These are phyloP conservation scores for Termitomyces sp. DNA, from an alignment of 768 basidiomycete species.

Conservation along the genomic window DNA sequence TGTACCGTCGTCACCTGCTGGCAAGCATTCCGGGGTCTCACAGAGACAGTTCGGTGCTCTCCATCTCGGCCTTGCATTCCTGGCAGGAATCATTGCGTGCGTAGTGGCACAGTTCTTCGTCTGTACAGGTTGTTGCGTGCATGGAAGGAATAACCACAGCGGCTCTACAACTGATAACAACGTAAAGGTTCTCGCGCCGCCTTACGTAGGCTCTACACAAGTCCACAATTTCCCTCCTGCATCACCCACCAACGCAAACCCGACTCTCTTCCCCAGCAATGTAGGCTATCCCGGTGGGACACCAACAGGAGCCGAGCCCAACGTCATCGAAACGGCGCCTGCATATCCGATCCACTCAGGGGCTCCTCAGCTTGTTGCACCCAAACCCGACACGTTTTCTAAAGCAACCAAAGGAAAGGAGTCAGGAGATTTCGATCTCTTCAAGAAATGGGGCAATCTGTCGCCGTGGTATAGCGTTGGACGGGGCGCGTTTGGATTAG, in stretches of 20 bases:
- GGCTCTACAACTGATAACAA: slow-evolving; percentile 19
- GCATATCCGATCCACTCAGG: slow-evolving; percentile 77
- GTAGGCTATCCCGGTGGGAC: slow-evolving; percentile 79
- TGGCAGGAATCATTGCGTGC: slow-evolving; percentile 51
- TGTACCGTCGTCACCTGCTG: slow-evolving; percentile 7
- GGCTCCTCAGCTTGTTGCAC: slow-evolving; percentile 61
- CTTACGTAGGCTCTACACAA: slow-evolving; percentile 71
- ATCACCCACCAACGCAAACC: slow-evolving; percentile 69
- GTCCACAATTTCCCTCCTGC: slow-evolving; percentile 71
- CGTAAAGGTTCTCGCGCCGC: slow-evolving; percentile 44
- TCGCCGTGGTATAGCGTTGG: slow-evolving; percentile 84
- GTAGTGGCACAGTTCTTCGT: slow-evolving; percentile 48
- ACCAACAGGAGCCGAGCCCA: slow-evolving; percentile 78
- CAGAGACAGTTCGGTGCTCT: slow-evolving; percentile 29
- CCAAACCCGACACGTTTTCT: slow-evolving; percentile 42
- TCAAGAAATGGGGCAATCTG: slow-evolving; percentile 81
- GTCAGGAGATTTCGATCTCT: slow-evolving; percentile 53
- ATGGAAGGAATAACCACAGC: slow-evolving; percentile 2
- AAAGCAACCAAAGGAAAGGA: slow-evolving; percentile 16
- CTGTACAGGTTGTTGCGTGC: slow-evolving; percentile 39
- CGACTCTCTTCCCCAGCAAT: slow-evolving; percentile 71
- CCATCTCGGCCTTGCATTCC: slow-evolving; percentile 51
- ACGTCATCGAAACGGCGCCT: slow-evolving; percentile 70
- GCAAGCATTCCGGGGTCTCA: background rate
- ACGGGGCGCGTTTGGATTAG: slow-evolving; percentile 64